phyloP scores from a whole-genome alignment of 2,329 filamentous ascomycete species.

The Colletotrichum trifolii region DNA sequence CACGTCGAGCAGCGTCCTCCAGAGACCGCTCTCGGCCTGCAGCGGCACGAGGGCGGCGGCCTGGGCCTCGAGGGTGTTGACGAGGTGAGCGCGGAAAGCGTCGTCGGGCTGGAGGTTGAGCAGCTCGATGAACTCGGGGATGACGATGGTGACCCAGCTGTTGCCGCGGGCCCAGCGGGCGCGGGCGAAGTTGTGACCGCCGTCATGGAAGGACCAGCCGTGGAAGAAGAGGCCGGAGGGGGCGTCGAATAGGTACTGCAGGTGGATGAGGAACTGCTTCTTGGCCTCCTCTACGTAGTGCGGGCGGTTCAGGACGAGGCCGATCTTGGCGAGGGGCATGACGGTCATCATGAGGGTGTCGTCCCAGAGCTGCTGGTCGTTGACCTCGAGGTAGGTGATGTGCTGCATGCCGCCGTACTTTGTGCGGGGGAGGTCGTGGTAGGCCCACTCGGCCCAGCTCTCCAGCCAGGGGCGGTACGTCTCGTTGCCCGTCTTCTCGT shows the following conservation, averaged over 20 bases:
- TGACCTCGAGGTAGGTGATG: constrained; percentile 77
- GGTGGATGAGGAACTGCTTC: constrained; percentile 79
- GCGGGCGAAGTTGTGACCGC: constrained; percentile 70
- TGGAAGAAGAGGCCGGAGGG: constrained; percentile 82
- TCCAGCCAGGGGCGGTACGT: constrained; percentile 83
- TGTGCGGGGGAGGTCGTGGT: constrained; percentile 79
- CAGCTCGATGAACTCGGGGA: constrained; percentile 83
- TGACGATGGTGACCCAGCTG: constrained; percentile 84
- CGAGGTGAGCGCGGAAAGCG: constrained; percentile 68
- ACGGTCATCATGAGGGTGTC: constrained; percentile 92
- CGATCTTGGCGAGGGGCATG: constrained; percentile 83
- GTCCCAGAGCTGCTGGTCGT: constrained; percentile 83
- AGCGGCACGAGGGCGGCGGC: constrained; percentile 70
- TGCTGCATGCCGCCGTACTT: constrained; percentile 80
- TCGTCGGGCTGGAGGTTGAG: constrained; percentile 72
- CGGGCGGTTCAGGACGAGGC: constrained; percentile 74
- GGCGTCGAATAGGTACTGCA: constrained; percentile 82
- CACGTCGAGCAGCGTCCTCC: constrained; percentile 80
- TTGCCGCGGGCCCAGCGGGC: constrained; percentile 72
- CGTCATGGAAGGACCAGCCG: constrained; percentile 81
- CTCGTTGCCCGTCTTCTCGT: constrained; percentile 76
- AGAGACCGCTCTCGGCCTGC: constrained; percentile 73
- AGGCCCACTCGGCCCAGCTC: constrained; percentile 85
- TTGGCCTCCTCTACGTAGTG: constrained; percentile 83
- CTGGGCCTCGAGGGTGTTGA: constrained; percentile 75